Evolutionary conservation across 2,329 filamentous ascomycete genomes (phyloP).

Genomic region (Leptoxyphium fumago): DNA sequence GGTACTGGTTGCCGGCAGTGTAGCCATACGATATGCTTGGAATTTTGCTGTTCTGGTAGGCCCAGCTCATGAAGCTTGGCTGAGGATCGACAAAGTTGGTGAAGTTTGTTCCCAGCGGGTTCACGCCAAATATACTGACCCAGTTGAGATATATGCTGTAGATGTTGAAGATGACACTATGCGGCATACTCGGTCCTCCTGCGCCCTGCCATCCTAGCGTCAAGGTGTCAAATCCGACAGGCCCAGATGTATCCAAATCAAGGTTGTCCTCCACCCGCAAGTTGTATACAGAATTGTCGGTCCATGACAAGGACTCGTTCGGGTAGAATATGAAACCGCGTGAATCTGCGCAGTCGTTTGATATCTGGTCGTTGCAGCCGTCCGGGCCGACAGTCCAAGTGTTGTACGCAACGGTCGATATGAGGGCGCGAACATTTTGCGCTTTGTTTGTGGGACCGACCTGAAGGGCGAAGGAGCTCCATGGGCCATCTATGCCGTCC

Average conservation of each 20-base stretch:
- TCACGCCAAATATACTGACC: constrained; percentile 21
- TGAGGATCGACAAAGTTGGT: constrained; percentile 20
- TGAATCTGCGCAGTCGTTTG: constrained; percentile 14
- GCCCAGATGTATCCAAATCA: constrained; percentile 23
- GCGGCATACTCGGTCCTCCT: constrained; percentile 12
- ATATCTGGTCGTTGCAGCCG: constrained; percentile 16
- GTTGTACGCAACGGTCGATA: constrained; percentile 18
- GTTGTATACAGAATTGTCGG: constrained; percentile 43
- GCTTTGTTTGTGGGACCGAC: constrained; percentile 13
- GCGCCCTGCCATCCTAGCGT: constrained; percentile 22
- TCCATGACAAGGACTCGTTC: constrained; percentile 43
- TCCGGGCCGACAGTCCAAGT: constrained; percentile 15
- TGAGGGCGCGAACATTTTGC: constrained; percentile 20
- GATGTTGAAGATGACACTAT: constrained; percentile 17
- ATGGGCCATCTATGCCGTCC: constrained; percentile 22
- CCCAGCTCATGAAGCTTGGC: constrained; percentile 19
- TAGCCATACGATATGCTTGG: constrained; percentile 23
- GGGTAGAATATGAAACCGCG: constrained; percentile 32
- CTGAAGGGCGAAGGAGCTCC: constrained; percentile 24
- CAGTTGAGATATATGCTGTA: constrained; percentile 11
- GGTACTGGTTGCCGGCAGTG: constrained; percentile 24
- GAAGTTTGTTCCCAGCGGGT: constrained; percentile 22
- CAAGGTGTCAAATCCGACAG: constrained; percentile 20
- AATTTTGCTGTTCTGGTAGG: constrained; percentile 19
- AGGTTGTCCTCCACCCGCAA: constrained; percentile 44